Evolutionary conservation across 2,329 filamentous ascomycete genomes (phyloP), one percentile per base, ranked within the genome.

Genomic region (Hymenoscyphus fructigenus): DNA sequence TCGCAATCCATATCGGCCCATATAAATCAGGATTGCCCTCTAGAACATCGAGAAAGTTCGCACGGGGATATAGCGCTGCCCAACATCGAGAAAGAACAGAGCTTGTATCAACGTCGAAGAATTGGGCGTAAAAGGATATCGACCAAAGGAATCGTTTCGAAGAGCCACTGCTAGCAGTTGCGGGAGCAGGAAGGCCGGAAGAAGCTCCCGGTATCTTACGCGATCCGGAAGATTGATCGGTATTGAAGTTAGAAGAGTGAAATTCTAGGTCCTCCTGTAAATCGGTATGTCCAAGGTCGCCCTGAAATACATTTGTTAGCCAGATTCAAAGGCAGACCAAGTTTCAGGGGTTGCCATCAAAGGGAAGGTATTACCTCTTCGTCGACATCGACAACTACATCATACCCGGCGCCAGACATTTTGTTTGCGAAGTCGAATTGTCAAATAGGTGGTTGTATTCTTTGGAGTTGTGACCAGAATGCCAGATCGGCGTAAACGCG

Each of bases 191-290:
- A 1, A 88, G 80, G 3, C 82, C 79, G 7, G 80, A 74, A n/a
- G 73, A 70, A 47, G 69, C 67, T 62, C 77, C 76, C 61, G 77
- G 76, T 50, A 77, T 73, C 68, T 78, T 78, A 68, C 79, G 77
- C 62, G 78, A 75, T 50, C 73, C 76, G 36, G 79, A 77, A 70
- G 83, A 74, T 75, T 83, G 76, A 28, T 77, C 75, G 65, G 88
- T 87, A 74, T 88, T 86, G 79, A 96, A 96, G 82, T 91, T 87
- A 70, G 93, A 97, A 76, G 88, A 91, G 84, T 99, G 95, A 82
- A 99, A 99, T 85, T 98, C 95, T 77, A 99, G 93, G 80, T 98
- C 95, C 79, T 97, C 94, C 83, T 97, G 93, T 28, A 99, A 90
- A 79, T 99, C 95, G 64, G 95, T 99, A 80, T 97, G 93, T 74